Percentiles rank a stretch among this genome's conserved stretches.
Evolutionary conservation across 805 yeast genomes (phyloP).

Genomic region (Sugiyamaella chiloensis): DNA sequence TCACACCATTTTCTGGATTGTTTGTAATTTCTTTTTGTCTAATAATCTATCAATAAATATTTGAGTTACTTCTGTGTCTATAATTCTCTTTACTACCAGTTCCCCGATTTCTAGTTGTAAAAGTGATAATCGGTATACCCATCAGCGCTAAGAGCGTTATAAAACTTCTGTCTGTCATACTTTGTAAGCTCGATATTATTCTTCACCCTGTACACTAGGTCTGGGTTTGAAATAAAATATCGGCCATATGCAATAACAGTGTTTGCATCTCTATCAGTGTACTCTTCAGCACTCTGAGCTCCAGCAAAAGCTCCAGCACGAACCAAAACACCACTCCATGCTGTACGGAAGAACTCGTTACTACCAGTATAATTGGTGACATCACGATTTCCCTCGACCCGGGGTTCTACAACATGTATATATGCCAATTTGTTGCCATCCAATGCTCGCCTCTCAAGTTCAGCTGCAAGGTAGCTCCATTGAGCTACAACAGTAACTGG

Average conservation of each 20-base stretch:
- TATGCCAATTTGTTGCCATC: background rate
- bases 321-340: constrained; percentile 46
- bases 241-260: constrained; percentile 45
- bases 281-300: constrained; percentile 21
- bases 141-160: constrained; percentile 22
- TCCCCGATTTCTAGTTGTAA: too few relatives aligned
- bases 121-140: constrained; percentile 16
- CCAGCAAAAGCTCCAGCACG: constrained; percentile 39
- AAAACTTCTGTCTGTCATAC: constrained; percentile 51
- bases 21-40: too few relatives aligned
- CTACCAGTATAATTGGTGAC: constrained; percentile 14
- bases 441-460: background rate
- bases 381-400: constrained; percentile 15
- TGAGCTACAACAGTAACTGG: background rate
- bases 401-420: constrained; percentile 1
- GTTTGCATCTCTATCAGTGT: constrained; percentile 25
- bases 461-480: constrained; percentile 2
- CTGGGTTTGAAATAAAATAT: constrained; percentile 54
- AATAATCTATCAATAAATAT: too few relatives aligned
- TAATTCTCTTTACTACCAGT: too few relatives aligned
- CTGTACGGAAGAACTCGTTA: constrained; percentile 28
- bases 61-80: too few relatives aligned
- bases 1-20: too few relatives aligned
- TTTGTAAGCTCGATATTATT: constrained; percentile 40
- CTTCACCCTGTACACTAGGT: constrained; percentile 44